Conservation (phyloP, 176 grass and related monocot genomes). For the Eremochloa ophiuroides region DNA sequence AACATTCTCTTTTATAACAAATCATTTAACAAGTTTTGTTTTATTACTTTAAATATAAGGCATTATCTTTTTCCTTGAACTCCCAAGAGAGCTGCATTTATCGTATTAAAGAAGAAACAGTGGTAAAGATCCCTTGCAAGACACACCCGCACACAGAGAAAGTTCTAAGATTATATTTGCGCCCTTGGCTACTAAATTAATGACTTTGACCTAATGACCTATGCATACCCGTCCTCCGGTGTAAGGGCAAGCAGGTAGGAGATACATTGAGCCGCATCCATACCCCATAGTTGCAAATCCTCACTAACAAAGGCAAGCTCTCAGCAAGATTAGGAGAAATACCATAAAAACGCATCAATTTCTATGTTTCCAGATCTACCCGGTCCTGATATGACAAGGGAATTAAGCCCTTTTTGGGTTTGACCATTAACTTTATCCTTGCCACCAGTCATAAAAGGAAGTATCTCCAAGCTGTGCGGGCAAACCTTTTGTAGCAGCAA, state of each 20-base stretch:
- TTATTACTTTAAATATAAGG: not conserved
- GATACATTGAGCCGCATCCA: not conserved
- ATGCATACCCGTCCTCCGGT: not conserved
- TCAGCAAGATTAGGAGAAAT: not conserved
- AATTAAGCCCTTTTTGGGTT: not conserved
- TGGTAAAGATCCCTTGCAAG: not conserved
- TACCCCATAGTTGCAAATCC: not conserved
- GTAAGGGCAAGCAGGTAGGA: not conserved
- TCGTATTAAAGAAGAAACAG: not conserved
- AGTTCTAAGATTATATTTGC: not conserved
- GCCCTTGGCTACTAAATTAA: not conserved
- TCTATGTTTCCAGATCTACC: not conserved
- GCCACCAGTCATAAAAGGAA: not conserved
- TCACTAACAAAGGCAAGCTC: not conserved
- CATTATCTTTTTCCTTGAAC: not conserved
- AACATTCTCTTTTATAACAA: not conserved
- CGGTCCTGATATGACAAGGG: not conserved
- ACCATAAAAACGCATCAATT: not conserved
- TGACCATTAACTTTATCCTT: not conserved
- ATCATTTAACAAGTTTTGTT: not conserved
- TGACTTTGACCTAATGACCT: not conserved
- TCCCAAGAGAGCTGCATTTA: not conserved
- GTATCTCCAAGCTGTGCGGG: not conserved
- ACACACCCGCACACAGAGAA: not conserved
- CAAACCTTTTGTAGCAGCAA: too few relatives aligned